phyloP scores from a whole-genome alignment of 805 yeast genomes.

The Soucietia sequanensis region DNA sequence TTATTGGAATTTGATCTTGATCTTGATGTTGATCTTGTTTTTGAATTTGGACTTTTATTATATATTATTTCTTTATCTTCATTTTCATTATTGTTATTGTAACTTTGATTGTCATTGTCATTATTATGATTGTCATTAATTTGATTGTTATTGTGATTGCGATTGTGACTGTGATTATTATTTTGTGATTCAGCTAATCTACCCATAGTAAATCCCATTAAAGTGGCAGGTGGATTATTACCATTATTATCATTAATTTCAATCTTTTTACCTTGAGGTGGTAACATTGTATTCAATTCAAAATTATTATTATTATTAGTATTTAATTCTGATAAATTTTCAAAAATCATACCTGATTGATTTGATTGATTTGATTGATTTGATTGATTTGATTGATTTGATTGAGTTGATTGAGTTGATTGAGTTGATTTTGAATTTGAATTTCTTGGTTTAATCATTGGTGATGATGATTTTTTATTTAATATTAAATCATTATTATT shows the following conservation, averaged over 20 bases:
- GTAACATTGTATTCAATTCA: conserved; percentile 32
- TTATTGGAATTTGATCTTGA: conserved; percentile 3
- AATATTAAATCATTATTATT: conserved; percentile 9
- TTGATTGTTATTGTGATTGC: too few relatives aligned
- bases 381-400: too few relatives aligned
- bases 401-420: not conserved
- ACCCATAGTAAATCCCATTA: conserved; percentile 49
- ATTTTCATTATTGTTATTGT: too few relatives aligned
- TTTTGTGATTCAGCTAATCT: conserved; percentile 35
- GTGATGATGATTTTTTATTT: conserved; percentile 1
- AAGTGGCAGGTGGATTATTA: conserved; percentile 32
- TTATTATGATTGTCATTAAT: too few relatives aligned
- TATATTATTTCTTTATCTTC: too few relatives aligned
- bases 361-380: conserved; percentile 2
- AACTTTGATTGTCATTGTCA: too few relatives aligned
- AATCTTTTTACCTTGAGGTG: conserved; percentile 34
- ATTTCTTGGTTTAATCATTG: conserved; percentile 1
- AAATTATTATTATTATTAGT: not conserved
- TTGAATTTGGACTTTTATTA: not conserved
- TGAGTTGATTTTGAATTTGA: conserved; percentile 5
- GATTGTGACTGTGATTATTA: not conserved
- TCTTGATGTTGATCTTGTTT: conserved; percentile 2
- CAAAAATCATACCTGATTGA: too few relatives aligned
- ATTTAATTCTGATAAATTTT: conserved; percentile 27
- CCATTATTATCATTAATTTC: conserved; percentile 15